Evolutionary conservation across 768 basidiomycete genomes (phyloP).

Genomic region (Tricholoma bakamatsutake): DNA sequence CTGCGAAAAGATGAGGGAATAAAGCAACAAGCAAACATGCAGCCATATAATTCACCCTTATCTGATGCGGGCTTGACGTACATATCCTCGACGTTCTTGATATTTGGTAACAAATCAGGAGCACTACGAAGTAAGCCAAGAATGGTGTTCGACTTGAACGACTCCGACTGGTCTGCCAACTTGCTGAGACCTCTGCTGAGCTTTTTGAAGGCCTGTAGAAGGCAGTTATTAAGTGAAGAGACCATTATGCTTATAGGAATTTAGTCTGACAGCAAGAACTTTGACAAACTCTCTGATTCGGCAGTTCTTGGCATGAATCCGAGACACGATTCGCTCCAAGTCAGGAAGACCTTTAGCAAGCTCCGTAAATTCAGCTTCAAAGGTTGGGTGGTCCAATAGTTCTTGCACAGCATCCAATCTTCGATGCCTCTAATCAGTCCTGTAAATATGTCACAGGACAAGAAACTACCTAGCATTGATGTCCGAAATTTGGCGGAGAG

Average conservation of each 20-base stretch:
- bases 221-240: neutral
- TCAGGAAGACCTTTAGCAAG: constrained; percentile 84
- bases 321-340: constrained; percentile 88
- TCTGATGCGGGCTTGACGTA: constrained; percentile 52
- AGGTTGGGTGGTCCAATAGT: constrained; percentile 72
- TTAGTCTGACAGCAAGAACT: constrained; percentile 57
- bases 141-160: constrained; percentile 75
- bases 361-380: constrained; percentile 68
- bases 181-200: constrained; percentile 61
- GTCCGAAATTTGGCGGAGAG: constrained; percentile 70
- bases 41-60: constrained; percentile 40
- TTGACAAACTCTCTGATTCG: constrained; percentile 84
- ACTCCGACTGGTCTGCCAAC: constrained; percentile 59
- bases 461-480: constrained; percentile 77
- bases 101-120: constrained; percentile 68
- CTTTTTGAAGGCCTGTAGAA: constrained; percentile 61
- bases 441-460: neutral
- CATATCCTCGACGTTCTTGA: constrained; percentile 70
- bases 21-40: neutral
- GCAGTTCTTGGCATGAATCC: constrained; percentile 91
- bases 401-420: constrained; percentile 95
- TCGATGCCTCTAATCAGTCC: neutral
- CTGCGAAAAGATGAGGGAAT: constrained; percentile 25
- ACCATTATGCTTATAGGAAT: neutral
- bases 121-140: constrained; percentile 69